Evolutionary conservation across 306 rosid species (phyloP).

Genomic region (Fagus crenata): DNA sequence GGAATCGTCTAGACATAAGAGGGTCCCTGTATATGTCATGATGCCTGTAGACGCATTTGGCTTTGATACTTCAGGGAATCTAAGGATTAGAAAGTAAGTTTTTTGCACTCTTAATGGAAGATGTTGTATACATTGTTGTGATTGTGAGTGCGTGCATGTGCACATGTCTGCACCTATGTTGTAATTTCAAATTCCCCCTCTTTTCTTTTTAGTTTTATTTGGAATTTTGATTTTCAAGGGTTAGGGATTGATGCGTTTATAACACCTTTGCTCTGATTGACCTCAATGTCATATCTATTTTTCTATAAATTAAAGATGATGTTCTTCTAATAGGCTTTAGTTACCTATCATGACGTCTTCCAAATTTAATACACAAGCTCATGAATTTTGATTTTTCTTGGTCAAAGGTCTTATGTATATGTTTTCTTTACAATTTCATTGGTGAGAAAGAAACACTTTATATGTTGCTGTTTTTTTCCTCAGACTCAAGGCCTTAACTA

Average conservation of each 20-base stretch:
- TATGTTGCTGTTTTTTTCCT: constrained; percentile 4
- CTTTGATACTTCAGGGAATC: constrained; percentile 29
- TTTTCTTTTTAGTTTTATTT: not conserved
- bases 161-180: not conserved
- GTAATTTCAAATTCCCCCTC: not conserved
- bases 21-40: constrained; percentile 37
- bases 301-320: not conserved
- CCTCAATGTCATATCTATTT: too few relatives aligned
- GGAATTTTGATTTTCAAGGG: too few relatives aligned
- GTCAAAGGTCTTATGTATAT: not conserved
- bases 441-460: constrained; percentile 11
- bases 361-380: not conserved
- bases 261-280: too few relatives aligned
- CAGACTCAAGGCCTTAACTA: constrained; percentile 41
- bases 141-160: not conserved
- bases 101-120: constrained; percentile 1
- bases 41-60: constrained; percentile 37
- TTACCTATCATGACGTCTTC: not conserved
- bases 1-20: constrained; percentile 21
- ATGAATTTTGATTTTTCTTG: not conserved
- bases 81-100: constrained; percentile 31
- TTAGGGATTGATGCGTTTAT: too few relatives aligned
- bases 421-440: not conserved
- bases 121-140: not conserved
- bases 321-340: not conserved